Percentiles rank a stretch among this genome's conserved stretches.
Evolutionary conservation across 495 filamentous ascomycete genomes (phyloP).

Genomic region (Aspergillus conjunctus): DNA sequence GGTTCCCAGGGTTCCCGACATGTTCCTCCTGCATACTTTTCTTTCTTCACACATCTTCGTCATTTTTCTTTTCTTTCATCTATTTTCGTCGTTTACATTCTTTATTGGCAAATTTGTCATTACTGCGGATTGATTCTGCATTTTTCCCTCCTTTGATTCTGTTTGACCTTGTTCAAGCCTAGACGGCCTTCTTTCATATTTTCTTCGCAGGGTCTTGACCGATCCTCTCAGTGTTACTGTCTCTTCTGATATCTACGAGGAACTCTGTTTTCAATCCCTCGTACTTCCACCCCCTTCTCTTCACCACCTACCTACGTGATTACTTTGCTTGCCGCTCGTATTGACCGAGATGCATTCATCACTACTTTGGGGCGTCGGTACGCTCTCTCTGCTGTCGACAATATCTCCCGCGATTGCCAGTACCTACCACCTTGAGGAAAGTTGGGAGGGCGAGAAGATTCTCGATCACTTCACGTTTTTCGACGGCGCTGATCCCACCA

Average conservation of each 20-base stretch:
- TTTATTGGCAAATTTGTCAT: slow-evolving; percentile 19
- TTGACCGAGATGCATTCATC: slow-evolving; percentile 22
- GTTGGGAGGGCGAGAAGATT: slow-evolving; percentile 52
- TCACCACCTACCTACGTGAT: background rate
- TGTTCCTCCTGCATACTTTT: slow-evolving; percentile 19
- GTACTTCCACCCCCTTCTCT: background rate
- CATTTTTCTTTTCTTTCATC: slow-evolving; percentile 18
- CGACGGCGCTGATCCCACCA: slow-evolving; percentile 61
- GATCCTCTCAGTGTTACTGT: slow-evolving; percentile 7
- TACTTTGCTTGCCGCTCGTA: background rate
- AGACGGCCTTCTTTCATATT: slow-evolving; percentile 27
- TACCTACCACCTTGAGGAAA: slow-evolving; percentile 47
- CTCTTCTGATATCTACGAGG: slow-evolving; percentile 4
- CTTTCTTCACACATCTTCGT: slow-evolving; percentile 12
- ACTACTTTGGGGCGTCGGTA: slow-evolving; percentile 22
- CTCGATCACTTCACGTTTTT: slow-evolving; percentile 55
- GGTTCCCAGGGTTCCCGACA: slow-evolving; percentile 12
- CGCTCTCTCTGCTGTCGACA: slow-evolving; percentile 25
- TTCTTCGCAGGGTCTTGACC: slow-evolving; percentile 19
- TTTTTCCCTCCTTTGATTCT: slow-evolving; percentile 11
- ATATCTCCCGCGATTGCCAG: slow-evolving; percentile 18
- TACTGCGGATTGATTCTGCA: slow-evolving; percentile 27
- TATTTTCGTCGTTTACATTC: slow-evolving; percentile 24
- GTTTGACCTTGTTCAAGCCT: slow-evolving; percentile 19
- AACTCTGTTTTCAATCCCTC: background rate